Base-by-base conservation (phyloP, 177 flowering plant genomes). In the Vitis hybrid region DNA sequence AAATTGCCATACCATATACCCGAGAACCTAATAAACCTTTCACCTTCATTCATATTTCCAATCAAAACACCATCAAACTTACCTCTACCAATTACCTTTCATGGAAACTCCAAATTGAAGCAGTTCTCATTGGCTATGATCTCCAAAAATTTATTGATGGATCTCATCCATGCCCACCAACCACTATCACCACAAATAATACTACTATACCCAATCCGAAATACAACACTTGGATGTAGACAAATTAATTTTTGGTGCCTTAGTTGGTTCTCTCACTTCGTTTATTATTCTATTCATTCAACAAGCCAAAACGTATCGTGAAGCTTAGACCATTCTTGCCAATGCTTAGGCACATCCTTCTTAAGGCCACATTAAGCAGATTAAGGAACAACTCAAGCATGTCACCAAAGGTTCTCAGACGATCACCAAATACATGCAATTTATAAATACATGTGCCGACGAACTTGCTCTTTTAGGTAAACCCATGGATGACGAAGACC, bases 311-410 rank as follows among this genome's bases (percentile, higher is more conserved):
- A 24, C 28, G 28, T 24, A 2, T 24, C 4, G 4, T 24, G 67
- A 76, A 1, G 67, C 64, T 1, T 80, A 75, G 82, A 8, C 13
- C 3, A 33, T 60, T 15, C 73, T 76, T 1, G 64, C 77, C 52
- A 73, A 64, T 11, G 77, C 70, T 10, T 80, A 76, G 24, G 76
- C 75, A 20, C 10, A 12, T 3, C 75, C 77, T 0, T 62, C 75
- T 55, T 55, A 54, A 9, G 71, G 80, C 2, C 80, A 71, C 38
- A 76, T 80, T 59, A 67, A 70, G 22, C 77, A 80, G 38, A 7
- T 76, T n/a, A 80, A 80, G 24, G 75, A 62, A 0, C 69, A 64
- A 12, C 1, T 80, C 2, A 55, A 64, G 31, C 14, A 18, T 4
- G 10, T 44, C n/a, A 38, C 47, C 61, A 80, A 77, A 47, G 77